These are phyloP conservation scores for Oryza coarctata DNA, from an alignment of 176 grass and related monocot genomes.

Conservation along the genomic window DNA sequence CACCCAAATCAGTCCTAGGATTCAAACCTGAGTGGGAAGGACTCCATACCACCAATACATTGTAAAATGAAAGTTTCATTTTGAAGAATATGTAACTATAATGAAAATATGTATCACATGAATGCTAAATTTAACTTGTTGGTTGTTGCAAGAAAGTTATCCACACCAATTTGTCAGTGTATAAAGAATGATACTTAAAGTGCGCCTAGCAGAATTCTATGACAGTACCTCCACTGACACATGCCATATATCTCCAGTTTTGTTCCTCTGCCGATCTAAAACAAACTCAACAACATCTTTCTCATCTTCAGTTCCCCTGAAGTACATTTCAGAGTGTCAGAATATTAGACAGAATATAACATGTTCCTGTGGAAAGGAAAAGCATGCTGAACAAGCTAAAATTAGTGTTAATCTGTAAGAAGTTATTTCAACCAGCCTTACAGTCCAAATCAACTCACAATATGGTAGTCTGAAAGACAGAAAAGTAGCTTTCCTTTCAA, in stretches of 20 bases:
- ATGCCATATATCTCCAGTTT: constrained; percentile 95
- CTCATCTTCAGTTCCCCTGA: constrained; percentile 46
- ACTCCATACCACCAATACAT: neutral
- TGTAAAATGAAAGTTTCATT: constrained; percentile 18
- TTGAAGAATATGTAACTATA: constrained; percentile 3
- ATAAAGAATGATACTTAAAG: constrained; percentile 13
- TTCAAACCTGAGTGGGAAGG: neutral
- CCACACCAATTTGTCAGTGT: neutral
- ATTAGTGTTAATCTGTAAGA: neutral
- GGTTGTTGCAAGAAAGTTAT: constrained; percentile 12
- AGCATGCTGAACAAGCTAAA: constrained; percentile 12
- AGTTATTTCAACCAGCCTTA: constrained; percentile 16
- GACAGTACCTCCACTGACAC: constrained; percentile 72
- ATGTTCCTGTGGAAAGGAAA: constrained; percentile 12
- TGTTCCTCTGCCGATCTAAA: constrained; percentile 66
- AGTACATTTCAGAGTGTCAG: constrained; percentile 19
- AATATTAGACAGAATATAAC: constrained; percentile 15
- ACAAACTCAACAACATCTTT: constrained; percentile 50
- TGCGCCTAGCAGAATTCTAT: neutral
- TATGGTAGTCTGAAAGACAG: neutral
- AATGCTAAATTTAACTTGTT: constrained; percentile 22
- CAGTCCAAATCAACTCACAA: neutral
- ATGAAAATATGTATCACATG: constrained; percentile 21
- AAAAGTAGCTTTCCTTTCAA: neutral
- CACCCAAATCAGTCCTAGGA: neutral